A percentile compares a stretch with the other conserved stretches of the same genome.
These are phyloP conservation scores for Myochromella boudieri DNA, from an alignment of 768 basidiomycete species.

Conservation along the genomic window DNA sequence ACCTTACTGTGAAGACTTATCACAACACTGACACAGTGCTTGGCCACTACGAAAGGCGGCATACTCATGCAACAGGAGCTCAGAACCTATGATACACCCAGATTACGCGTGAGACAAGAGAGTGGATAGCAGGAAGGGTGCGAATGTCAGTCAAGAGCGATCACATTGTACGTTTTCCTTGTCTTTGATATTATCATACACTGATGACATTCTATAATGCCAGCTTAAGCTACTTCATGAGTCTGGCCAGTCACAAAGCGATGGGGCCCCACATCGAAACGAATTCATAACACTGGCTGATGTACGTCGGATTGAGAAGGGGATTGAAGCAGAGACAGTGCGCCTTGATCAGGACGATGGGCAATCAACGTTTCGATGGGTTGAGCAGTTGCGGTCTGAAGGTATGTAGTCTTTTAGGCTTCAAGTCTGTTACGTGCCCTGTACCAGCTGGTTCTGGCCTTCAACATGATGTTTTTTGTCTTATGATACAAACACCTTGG, in stretches of 20 bases:
- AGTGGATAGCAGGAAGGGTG: not conserved
- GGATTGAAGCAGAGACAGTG: not conserved
- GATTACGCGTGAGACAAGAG: not conserved
- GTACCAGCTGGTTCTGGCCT: not conserved
- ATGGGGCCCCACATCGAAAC: not conserved
- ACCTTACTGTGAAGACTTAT: not conserved
- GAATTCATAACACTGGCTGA: not conserved
- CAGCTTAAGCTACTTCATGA: not conserved
- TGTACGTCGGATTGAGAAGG: not conserved
- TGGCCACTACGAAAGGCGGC: not conserved
- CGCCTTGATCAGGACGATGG: not conserved
- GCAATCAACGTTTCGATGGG: not conserved
- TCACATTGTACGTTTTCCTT: not conserved
- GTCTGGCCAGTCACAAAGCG: not conserved
- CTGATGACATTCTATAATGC: not conserved
- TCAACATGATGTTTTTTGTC: not conserved
- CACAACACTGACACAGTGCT: not conserved
- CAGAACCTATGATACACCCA: not conserved
- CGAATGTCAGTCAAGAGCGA: not conserved
- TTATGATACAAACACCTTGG: not conserved
- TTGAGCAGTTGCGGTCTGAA: not conserved
- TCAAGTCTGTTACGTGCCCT: not conserved
- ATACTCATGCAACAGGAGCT: not conserved
- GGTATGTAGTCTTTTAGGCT: not conserved
- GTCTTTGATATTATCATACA: not conserved